phyloP scores from a whole-genome alignment of 73 alveolate species.

The Diophrys appendiculata region DNA sequence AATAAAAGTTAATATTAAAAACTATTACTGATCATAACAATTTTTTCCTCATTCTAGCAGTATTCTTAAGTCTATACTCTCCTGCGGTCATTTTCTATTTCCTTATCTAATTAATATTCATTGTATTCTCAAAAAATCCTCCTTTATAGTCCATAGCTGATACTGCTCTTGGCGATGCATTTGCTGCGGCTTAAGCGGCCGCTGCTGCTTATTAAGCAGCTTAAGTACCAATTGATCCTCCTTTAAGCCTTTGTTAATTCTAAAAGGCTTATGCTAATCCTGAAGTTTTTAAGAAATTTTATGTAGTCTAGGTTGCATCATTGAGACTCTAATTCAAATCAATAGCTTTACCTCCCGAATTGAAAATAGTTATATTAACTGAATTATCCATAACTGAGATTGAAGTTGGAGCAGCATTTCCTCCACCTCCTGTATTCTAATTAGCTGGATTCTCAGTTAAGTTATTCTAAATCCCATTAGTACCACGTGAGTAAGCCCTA shows the following conservation, averaged over 20 bases:
- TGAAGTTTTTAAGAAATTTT: neutral
- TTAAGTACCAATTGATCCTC: neutral
- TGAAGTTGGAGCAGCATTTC: slow-evolving; percentile 1
- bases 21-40: neutral
- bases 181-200: neutral
- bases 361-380: slow-evolving; percentile 5
- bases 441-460: neutral
- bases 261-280: neutral
- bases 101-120: neutral
- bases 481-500: neutral
- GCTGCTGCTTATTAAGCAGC: neutral
- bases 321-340: neutral
- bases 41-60: neutral
- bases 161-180: neutral
- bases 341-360: neutral
- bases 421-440: neutral
- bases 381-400: slow-evolving; percentile 18
- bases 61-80: neutral
- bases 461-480: neutral
- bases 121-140: neutral
- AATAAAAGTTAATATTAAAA: no score
- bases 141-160: slow-evolving; percentile 2
- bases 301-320: neutral
- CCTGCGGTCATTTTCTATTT: neutral
- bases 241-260: neutral